Evolutionary conservation across 148 eudicot species (phyloP).

Genomic region (Persicaria tinctoria): DNA sequence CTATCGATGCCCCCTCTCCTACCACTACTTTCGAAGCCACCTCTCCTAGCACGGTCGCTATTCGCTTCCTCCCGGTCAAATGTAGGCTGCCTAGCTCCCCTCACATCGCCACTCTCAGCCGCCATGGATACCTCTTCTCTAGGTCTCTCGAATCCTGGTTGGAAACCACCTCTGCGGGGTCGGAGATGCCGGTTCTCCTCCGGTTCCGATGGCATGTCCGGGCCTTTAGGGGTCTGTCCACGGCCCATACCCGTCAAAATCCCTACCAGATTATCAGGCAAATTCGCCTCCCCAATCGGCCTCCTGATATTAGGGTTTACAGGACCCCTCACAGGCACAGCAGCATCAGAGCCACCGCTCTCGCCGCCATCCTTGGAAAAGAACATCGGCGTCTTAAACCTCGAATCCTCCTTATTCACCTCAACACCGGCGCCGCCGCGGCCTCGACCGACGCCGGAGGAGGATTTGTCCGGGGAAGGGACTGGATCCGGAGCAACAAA

Average conservation of each 20-base stretch:
- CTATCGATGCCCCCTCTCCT: not conserved
- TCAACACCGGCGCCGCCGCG: constrained; percentile 17
- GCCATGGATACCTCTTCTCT: constrained; percentile 9
- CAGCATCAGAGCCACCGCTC: constrained; percentile 4
- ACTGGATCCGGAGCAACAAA: constrained; percentile 19
- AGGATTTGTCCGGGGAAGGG: not conserved
- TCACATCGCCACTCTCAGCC: constrained; percentile 3
- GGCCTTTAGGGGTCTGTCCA: constrained; percentile 27
- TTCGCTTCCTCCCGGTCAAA: constrained; percentile 30
- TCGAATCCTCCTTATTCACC: constrained; percentile 12
- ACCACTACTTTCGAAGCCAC: constrained; percentile 13
- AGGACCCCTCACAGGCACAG: constrained; percentile 13
- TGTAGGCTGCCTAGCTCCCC: constrained; percentile 14
- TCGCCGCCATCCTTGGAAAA: constrained; percentile 25
- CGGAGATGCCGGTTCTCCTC: constrained; percentile 56
- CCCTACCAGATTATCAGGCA: constrained; percentile 24
- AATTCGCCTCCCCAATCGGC: constrained; percentile 21
- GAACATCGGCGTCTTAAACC: constrained; percentile 31
- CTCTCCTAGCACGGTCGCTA: constrained; percentile 2
- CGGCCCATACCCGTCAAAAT: constrained; percentile 52
- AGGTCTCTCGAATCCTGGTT: constrained; percentile 12
- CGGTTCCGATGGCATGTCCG: not conserved
- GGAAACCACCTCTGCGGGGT: constrained; percentile 14
- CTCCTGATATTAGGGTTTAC: constrained; percentile 15
- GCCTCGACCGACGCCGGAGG: constrained; percentile 30